phyloP scores from a whole-genome alignment of 306 rosid genomes.

The Calophaca sinica region DNA sequence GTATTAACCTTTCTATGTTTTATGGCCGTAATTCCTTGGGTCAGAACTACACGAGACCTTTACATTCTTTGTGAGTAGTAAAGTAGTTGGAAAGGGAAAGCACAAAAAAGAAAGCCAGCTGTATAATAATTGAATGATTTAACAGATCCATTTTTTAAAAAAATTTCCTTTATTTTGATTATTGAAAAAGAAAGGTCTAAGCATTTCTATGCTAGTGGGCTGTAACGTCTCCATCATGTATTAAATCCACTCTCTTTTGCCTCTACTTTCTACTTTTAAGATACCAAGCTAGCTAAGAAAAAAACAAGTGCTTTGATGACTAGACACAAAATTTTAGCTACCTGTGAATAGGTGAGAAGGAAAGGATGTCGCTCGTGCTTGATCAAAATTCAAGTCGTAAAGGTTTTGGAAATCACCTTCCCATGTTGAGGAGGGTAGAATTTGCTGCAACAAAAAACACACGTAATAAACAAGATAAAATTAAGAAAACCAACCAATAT shows the following conservation, averaged over 20 bases:
- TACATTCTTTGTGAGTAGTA: slow-evolving; percentile 7
- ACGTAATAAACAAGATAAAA: neutral
- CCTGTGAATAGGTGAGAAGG: slow-evolving; percentile 63
- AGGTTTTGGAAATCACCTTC: slow-evolving; percentile 68
- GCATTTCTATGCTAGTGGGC: slow-evolving; percentile 45
- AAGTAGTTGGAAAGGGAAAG: slow-evolving; percentile 26
- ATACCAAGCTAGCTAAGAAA: slow-evolving; percentile 23
- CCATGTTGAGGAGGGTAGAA: slow-evolving; percentile 62
- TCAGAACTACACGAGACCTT: neutral
- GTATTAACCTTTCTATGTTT: neutral
- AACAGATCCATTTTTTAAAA: slow-evolving; percentile 10
- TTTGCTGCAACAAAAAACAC: slow-evolving; percentile 59
- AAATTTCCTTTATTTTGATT: slow-evolving; percentile 20
- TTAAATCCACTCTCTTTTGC: slow-evolving; percentile 44
- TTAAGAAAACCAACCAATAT: slow-evolving; percentile 24
- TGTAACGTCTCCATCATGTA: slow-evolving; percentile 47
- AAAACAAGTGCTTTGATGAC: slow-evolving; percentile 41
- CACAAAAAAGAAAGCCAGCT: slow-evolving; percentile 26
- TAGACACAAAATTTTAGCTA: slow-evolving; percentile 41
- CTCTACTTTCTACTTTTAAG: slow-evolving; percentile 42
- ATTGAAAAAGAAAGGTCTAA: slow-evolving; percentile 14
- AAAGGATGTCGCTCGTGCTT: slow-evolving; percentile 59
- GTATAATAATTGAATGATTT: slow-evolving; percentile 39
- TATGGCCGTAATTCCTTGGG: no score
- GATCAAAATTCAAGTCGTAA: slow-evolving; percentile 53